These are phyloP conservation scores for Alternaria conjuncta DNA, from an alignment of 2,329 filamentous ascomycete species.

Conservation along the genomic window DNA sequence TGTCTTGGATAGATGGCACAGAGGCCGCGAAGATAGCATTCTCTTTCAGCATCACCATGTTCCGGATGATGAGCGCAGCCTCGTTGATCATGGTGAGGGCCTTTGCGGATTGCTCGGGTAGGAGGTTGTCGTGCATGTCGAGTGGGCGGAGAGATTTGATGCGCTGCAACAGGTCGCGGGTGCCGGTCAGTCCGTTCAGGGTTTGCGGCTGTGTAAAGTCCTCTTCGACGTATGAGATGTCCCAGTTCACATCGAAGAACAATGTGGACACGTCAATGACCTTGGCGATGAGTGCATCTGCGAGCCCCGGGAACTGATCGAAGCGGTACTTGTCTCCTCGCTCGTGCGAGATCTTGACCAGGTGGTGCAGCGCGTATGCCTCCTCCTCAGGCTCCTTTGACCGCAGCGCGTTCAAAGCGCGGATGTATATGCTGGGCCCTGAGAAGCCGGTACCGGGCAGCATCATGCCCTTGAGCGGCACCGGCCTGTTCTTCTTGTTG, in stretches of 20 bases:
- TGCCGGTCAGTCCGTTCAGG: constrained; percentile 71
- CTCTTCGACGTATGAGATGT: constrained; percentile 70
- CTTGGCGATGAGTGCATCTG: constrained; percentile 86
- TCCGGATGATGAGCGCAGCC: constrained; percentile 84
- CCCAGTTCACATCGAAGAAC: constrained; percentile 84
- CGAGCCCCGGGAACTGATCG: constrained; percentile 85
- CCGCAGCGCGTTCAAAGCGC: constrained; percentile 82
- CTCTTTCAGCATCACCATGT: constrained; percentile 93
- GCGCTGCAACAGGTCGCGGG: constrained; percentile 73
- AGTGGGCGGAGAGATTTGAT: constrained; percentile 67
- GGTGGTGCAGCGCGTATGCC: constrained; percentile 88
- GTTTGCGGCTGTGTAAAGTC: constrained; percentile 57
- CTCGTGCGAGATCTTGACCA: constrained; percentile 95
- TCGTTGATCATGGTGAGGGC: constrained; percentile 80
- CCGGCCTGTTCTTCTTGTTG: constrained; percentile 49
- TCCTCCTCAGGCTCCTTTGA: constrained; percentile 82
- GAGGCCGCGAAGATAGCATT: constrained; percentile 84
- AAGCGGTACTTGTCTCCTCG: constrained; percentile 96
- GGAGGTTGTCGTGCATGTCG: constrained; percentile 70
- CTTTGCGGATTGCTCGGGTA: constrained; percentile 73
- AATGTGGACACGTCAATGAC: constrained; percentile 77
- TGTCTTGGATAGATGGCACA: constrained; percentile 76
- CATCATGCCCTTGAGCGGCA: constrained; percentile 60
- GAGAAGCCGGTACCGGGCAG: constrained; percentile 70
- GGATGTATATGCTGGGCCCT: constrained; percentile 88